These are phyloP conservation scores for Diplosphaera chodatii DNA, from an alignment of 139 green algal genomes.

Conservation along the genomic window DNA sequence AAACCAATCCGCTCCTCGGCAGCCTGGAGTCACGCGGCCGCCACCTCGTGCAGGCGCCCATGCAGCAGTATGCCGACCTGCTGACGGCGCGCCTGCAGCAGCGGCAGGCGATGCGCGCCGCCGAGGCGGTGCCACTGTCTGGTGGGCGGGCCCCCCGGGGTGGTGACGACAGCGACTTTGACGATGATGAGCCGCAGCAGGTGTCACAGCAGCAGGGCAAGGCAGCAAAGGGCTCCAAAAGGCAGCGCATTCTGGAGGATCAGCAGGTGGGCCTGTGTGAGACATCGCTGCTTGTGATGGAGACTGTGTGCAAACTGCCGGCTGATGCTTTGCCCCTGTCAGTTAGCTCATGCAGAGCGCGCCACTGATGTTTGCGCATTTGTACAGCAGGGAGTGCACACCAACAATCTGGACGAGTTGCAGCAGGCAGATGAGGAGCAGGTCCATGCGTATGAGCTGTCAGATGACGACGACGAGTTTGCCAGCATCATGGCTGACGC, in stretches of 20 bases:
- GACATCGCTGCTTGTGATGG: too few species aligned
- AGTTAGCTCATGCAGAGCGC: too few species aligned
- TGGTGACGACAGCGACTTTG: not conserved
- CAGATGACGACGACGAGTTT: not conserved
- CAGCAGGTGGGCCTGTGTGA: not conserved
- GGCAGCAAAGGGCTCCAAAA: not conserved
- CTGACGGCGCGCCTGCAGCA: constrained; percentile 38
- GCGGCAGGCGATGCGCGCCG: constrained; percentile 30
- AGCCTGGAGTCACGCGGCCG: too few species aligned
- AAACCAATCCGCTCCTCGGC: too few species aligned
- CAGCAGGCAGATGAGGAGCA: not conserved
- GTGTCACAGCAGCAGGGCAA: too few species aligned
- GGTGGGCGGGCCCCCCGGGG: not conserved
- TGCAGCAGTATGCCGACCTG: constrained; percentile 41
- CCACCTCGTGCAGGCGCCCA: constrained; percentile 30
- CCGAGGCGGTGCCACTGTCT: constrained; percentile 20
- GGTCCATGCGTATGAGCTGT: not conserved
- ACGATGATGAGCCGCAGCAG: not conserved
- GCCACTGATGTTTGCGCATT: too few species aligned
- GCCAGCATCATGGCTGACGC: not conserved
- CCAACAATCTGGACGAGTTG: too few species aligned
- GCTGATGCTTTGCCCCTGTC: too few species aligned
- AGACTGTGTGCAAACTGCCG: too few species aligned
- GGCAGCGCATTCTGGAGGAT: not conserved
- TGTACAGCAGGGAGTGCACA: too few species aligned